Conservation (phyloP, 306 rosid genomes). For the Acacia crassicarpa region DNA sequence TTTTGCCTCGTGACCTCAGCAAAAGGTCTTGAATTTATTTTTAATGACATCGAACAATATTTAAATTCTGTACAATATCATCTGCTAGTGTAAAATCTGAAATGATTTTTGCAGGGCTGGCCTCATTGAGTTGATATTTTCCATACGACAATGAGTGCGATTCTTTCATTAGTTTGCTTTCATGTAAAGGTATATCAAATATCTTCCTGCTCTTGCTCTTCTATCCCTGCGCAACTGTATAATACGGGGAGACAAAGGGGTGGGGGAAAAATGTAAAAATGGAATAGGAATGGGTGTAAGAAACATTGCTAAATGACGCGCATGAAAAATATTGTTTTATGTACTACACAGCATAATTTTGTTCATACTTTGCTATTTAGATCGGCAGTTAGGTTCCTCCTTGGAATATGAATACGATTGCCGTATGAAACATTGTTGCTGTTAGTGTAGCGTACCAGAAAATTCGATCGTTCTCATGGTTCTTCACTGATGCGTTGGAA, state of each 20-base stretch:
- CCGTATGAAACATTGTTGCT: not conserved
- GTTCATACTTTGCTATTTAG: slow-evolving; percentile 29
- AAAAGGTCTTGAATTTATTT: slow-evolving; percentile 46
- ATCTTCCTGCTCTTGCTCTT: slow-evolving; percentile 42
- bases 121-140: slow-evolving; percentile 37
- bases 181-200: slow-evolving; percentile 69
- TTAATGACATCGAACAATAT: not conserved
- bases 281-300: slow-evolving; percentile 30
- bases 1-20: slow-evolving; percentile 63
- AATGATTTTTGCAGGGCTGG: slow-evolving; percentile 52
- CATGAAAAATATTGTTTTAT: slow-evolving; percentile 45
- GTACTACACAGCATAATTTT: slow-evolving; percentile 47
- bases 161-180: slow-evolving; percentile 87
- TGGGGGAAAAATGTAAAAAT: slow-evolving; percentile 35
- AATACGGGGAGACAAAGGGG: slow-evolving; percentile 51
- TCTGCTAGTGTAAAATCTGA: slow-evolving; percentile 2
- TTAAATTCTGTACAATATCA: not conserved
- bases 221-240: slow-evolving; percentile 59
- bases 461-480: not conserved
- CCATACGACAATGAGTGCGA: slow-evolving; percentile 56
- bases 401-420: not conserved
- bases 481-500: not conserved
- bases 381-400: not conserved
- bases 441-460: not conserved
- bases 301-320: slow-evolving; percentile 41